A percentile compares a stretch with the other conserved stretches of the same genome.
These are phyloP conservation scores for Schizosaccharomyces versatilis DNA, from an alignment of 1,139 yeast species.

Conservation along the genomic window DNA sequence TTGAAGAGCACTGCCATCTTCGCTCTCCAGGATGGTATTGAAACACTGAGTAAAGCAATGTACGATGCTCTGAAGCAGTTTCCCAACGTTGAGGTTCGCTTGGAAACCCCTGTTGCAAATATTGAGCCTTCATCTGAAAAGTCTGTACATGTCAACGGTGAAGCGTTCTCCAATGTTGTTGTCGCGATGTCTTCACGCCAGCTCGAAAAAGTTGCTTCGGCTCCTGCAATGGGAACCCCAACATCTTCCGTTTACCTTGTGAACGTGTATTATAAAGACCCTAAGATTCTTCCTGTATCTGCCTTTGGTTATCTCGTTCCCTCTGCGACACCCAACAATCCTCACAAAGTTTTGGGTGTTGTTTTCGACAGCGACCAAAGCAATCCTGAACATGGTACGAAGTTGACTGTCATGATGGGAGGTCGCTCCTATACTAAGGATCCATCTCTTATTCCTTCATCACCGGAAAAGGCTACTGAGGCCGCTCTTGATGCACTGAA, in stretches of 20 bases:
- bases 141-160: background rate
- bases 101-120: background rate
- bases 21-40: conserved; percentile 12
- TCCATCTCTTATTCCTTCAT: conserved; percentile 25
- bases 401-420: conserved; percentile 75
- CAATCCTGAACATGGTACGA: conserved; percentile 26
- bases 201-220: background rate
- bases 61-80: background rate
- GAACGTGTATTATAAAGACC: conserved; percentile 34
- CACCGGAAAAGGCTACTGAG: conserved; percentile 23
- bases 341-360: conserved; percentile 53
- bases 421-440: conserved; percentile 37
- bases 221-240: conserved; percentile 10
- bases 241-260: conserved; percentile 38
- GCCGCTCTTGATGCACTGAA: conserved; percentile 29
- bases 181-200: background rate
- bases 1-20: conserved; percentile 11
- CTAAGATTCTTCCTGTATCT: conserved; percentile 16
- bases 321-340: conserved; percentile 24
- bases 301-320: conserved; percentile 91
- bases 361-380: conserved; percentile 58
- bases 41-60: conserved; percentile 8
- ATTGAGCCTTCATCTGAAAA: background rate
- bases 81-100: background rate
- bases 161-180: background rate